Conservation (phyloP, 371 early-diverging fungal genomes). For the Blakeslea trispora region DNA sequence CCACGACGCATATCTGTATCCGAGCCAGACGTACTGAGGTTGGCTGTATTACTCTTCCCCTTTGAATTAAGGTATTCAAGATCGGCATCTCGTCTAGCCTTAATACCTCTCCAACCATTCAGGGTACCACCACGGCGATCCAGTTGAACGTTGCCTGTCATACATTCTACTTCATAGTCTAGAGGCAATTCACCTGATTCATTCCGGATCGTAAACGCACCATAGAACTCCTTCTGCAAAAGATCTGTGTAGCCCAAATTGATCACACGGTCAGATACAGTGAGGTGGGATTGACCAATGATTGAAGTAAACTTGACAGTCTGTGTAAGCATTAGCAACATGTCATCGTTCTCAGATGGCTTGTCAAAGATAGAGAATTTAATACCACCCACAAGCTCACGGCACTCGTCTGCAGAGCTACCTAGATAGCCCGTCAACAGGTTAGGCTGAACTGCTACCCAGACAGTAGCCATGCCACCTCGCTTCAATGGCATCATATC, state of each 20-base stretch:
- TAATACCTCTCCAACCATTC: constrained; percentile 55
- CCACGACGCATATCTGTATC: constrained; percentile 11
- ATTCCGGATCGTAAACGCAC: constrained; percentile 64
- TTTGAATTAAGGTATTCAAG: constrained; percentile 14
- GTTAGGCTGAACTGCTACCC: constrained; percentile 84
- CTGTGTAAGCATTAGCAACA: constrained; percentile 62
- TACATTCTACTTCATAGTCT: constrained; percentile 63
- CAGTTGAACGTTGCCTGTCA: constrained; percentile 57
- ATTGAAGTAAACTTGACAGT: constrained; percentile 79
- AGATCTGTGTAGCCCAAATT: constrained; percentile 61
- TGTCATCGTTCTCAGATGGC: constrained; percentile 21
- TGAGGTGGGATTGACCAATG: constrained; percentile 78
- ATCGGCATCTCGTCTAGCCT: constrained; percentile 21
- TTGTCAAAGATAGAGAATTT: constrained; percentile 67
- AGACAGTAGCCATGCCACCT: constrained; percentile 61
- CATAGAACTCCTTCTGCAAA: constrained; percentile 57
- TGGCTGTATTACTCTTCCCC: constrained; percentile 6
- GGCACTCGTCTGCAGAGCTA: constrained; percentile 57
- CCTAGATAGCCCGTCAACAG: constrained; percentile 53
- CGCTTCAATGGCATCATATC: constrained; percentile 58
- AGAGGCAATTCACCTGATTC: constrained; percentile 66
- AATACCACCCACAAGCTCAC: constrained; percentile 82
- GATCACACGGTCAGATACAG: constrained; percentile 63
- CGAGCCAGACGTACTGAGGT: neutral
- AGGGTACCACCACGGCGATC: constrained; percentile 62